Conservation (phyloP, 2,329 filamentous ascomycete species). For the Biscogniauxia marginata region DNA sequence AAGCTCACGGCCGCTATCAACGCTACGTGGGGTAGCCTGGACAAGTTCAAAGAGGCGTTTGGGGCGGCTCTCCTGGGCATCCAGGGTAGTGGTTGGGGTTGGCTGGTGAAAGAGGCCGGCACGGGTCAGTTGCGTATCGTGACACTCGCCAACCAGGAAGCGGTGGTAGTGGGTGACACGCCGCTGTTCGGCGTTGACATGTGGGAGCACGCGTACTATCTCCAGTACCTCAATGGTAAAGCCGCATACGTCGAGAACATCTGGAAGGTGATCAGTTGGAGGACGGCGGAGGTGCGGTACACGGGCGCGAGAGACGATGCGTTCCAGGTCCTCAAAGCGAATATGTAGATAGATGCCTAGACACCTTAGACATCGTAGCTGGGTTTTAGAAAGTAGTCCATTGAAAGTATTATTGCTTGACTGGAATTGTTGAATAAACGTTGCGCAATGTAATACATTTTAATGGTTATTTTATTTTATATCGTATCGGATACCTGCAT, state of each 20-base stretch:
- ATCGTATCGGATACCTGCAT: no score
- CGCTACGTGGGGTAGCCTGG: conserved; percentile 66
- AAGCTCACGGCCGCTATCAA: conserved; percentile 60
- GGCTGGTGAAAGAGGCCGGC: conserved; percentile 67
- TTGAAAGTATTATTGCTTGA: no score
- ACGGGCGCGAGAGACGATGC: conserved; percentile 28
- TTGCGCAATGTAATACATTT: no score
- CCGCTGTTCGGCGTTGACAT: conserved; percentile 80
- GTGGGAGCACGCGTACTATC: conserved; percentile 93
- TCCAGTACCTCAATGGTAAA: conserved; percentile 78
- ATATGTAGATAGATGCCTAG: conserved; percentile 24
- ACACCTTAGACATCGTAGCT: neutral
- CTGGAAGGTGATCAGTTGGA: conserved; percentile 79
- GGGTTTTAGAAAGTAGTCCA: neutral
- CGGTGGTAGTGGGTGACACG: conserved; percentile 60
- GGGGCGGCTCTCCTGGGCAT: conserved; percentile 64
- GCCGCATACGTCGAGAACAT: conserved; percentile 73
- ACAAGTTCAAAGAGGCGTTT: conserved; percentile 66
- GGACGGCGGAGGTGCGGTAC: conserved; percentile 64
- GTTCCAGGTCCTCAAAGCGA: conserved; percentile 30
- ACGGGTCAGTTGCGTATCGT: conserved; percentile 66
- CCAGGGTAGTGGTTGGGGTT: conserved; percentile 86
- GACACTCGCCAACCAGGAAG: conserved; percentile 86
- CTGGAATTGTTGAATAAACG: no score
- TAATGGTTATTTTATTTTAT: no score